Percentiles rank a stretch among this genome's conserved stretches.
These are phyloP conservation scores for Naegleria gruberi DNA, from an alignment of 208 protist species.

Conservation along the genomic window DNA sequence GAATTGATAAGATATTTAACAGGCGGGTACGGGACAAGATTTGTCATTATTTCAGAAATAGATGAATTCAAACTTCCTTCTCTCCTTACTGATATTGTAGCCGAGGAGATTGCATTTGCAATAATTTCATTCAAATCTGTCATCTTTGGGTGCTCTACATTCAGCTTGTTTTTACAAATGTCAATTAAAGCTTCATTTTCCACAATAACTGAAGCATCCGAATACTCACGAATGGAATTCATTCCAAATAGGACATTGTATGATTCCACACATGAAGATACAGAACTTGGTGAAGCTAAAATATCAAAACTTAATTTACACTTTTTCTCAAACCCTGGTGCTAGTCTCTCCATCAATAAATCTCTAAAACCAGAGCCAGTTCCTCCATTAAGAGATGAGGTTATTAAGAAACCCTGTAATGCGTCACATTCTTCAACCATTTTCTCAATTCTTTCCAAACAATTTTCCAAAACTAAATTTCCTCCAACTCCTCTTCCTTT, in stretches of 20 bases:
- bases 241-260: constrained; percentile 92
- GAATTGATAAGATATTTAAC: not conserved
- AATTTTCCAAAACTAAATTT: constrained; percentile 90
- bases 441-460: constrained; percentile 89
- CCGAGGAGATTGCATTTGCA: constrained; percentile 83
- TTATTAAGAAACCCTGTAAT: constrained; percentile 96
- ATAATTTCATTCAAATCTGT: constrained; percentile 89
- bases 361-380: constrained; percentile 96
- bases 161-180: constrained; percentile 76
- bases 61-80: constrained; percentile 89
- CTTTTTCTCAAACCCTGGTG: too few relatives aligned
- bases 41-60: not conserved
- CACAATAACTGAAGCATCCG: constrained; percentile 80
- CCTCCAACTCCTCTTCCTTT: constrained; percentile 94
- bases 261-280: constrained; percentile 91
- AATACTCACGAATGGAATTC: constrained; percentile 84
- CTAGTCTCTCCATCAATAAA: too few relatives aligned
- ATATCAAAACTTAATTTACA: too few relatives aligned
- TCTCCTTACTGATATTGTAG: constrained; percentile 91
- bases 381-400: constrained; percentile 95
- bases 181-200: constrained; percentile 95
- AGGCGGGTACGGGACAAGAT: not conserved
- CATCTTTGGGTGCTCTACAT: constrained; percentile 86
- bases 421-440: constrained; percentile 92
- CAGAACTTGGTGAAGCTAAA: too few relatives aligned